A percentile compares a stretch with the other conserved stretches of the same genome.
Conservation (phyloP, 495 filamentous ascomycete genomes). For the Hyphodiscus hymeniophilus region DNA sequence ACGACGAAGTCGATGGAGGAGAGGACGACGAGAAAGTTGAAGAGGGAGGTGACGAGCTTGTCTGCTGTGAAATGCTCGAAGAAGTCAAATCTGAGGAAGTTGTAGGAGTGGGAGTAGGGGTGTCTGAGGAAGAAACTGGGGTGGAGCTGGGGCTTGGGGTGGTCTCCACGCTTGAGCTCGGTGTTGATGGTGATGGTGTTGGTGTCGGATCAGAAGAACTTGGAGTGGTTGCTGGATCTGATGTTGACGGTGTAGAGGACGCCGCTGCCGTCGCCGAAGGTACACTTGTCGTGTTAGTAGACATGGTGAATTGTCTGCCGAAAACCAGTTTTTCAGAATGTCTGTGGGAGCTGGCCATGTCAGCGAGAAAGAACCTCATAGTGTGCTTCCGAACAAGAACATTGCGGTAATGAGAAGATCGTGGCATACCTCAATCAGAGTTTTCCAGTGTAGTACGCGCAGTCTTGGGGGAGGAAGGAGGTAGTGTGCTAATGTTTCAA, state of each 20-base stretch:
- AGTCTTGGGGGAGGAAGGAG: neutral
- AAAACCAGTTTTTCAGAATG: conserved; percentile 24
- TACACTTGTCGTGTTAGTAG: conserved; percentile 34
- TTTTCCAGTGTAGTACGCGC: neutral
- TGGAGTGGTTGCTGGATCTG: conserved; percentile 2
- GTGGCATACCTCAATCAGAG: conserved; percentile 13
- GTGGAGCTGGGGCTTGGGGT: conserved; percentile 16
- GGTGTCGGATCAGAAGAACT: conserved; percentile 5
- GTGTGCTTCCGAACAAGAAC: neutral
- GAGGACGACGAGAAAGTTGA: conserved; percentile 3
- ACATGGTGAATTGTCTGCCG: conserved; percentile 34
- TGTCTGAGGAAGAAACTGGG: conserved; percentile 12
- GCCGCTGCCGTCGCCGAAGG: conserved; percentile 23
- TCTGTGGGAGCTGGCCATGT: conserved; percentile 31
- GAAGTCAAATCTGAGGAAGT: neutral
- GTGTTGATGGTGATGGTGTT: neutral
- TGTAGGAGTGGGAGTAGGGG: conserved; percentile 3
- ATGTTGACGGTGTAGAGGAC: conserved; percentile 5
- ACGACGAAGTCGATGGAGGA: conserved; percentile 21
- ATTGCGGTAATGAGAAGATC: neutral
- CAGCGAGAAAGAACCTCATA: conserved; percentile 22
- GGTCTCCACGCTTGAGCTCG: conserved; percentile 19
- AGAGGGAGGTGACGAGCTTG: too few relatives aligned
- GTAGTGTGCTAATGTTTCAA: conserved; percentile 6
- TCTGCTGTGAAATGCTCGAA: neutral